Evolutionary conservation across 2,329 filamentous ascomycete genomes (phyloP).

Genomic region (Trichoderma breve): DNA sequence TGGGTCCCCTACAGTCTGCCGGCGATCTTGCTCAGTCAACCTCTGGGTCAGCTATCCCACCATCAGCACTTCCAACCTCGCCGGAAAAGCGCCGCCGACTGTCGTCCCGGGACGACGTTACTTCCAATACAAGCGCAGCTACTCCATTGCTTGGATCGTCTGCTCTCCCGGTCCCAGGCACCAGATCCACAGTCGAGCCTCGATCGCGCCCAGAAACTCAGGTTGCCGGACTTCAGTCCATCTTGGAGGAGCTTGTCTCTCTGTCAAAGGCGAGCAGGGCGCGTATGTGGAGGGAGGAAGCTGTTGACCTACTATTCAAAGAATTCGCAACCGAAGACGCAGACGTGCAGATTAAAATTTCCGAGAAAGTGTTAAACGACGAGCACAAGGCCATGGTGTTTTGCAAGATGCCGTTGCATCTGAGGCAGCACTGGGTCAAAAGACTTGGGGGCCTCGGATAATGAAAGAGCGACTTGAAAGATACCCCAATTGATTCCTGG

Average conservation of each 20-base stretch:
- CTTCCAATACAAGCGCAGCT: slow-evolving; percentile 26
- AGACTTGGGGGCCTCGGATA: slow-evolving; percentile 47
- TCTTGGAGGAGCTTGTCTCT: slow-evolving; percentile 43
- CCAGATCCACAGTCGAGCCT: slow-evolving; percentile 1
- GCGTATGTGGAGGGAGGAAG: slow-evolving; percentile 55
- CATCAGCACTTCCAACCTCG: slow-evolving; percentile 30
- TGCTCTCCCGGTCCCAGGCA: slow-evolving; percentile 15
- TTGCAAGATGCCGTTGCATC: slow-evolving; percentile 55
- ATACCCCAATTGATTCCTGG: not conserved
- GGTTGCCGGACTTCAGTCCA: not conserved
- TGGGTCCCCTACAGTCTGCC: slow-evolving; percentile 10
- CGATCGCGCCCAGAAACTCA: slow-evolving; percentile 11
- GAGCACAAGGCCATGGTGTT: slow-evolving; percentile 61
- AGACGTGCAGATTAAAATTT: slow-evolving; percentile 59
- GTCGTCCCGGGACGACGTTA: slow-evolving; percentile 27
- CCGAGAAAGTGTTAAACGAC: slow-evolving; percentile 57
- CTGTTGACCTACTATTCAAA: slow-evolving; percentile 57
- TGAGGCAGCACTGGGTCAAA: slow-evolving; percentile 57
- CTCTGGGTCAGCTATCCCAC: slow-evolving; percentile 30
- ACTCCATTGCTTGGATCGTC: slow-evolving; percentile 33
- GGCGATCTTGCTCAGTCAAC: slow-evolving; percentile 1
- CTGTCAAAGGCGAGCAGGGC: slow-evolving; percentile 39
- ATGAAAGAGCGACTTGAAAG: not conserved
- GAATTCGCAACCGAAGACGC: slow-evolving; percentile 57
- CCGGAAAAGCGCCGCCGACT: slow-evolving; percentile 37